Evolutionary conservation across 305 asterid genomes (phyloP).

Genomic region (Euphrasia arctica): DNA sequence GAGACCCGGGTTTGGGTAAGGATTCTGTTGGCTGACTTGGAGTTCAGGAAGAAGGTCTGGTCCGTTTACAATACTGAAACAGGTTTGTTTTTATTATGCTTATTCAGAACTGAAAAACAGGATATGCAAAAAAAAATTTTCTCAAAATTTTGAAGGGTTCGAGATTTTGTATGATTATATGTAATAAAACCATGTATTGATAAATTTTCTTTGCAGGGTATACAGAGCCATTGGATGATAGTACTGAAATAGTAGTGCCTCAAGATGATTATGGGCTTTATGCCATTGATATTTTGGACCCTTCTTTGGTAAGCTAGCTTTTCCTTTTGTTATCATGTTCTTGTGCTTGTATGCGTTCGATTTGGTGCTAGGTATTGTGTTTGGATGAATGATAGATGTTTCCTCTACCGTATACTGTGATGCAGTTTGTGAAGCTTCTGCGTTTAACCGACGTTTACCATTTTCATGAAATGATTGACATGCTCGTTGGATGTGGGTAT

Average conservation of each 20-base stretch:
- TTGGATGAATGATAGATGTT: not conserved
- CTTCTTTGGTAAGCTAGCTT: constrained; percentile 54
- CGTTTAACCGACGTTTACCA: constrained; percentile 68
- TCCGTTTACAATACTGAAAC: constrained; percentile 68
- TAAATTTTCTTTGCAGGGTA: constrained; percentile 44
- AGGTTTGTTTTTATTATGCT: constrained; percentile 34
- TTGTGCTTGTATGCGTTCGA: not conserved
- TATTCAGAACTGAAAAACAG: not conserved
- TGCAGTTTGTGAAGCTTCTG: constrained; percentile 64
- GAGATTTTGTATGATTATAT: not conserved
- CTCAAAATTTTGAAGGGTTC: not conserved
- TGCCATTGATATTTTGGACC: constrained; percentile 95
- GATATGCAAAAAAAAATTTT: not conserved
- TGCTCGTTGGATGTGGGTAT: constrained; percentile 97
- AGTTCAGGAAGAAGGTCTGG: constrained; percentile 78
- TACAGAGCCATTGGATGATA: constrained; percentile 68
- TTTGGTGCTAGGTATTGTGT: not conserved
- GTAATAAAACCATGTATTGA: not conserved
- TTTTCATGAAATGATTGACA: constrained; percentile 91
- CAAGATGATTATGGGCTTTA: constrained; percentile 93
- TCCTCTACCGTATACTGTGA: constrained; percentile 8
- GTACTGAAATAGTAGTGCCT: constrained; percentile 69
- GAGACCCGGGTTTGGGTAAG: constrained; percentile 90
- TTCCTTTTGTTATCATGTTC: constrained; percentile 4
- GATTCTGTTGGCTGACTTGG: constrained; percentile 64